A percentile compares a stretch with the other conserved stretches of the same genome.
phyloP scores from a whole-genome alignment of 2,329 filamentous ascomycete genomes.

The Colletotrichum liaoningense region DNA sequence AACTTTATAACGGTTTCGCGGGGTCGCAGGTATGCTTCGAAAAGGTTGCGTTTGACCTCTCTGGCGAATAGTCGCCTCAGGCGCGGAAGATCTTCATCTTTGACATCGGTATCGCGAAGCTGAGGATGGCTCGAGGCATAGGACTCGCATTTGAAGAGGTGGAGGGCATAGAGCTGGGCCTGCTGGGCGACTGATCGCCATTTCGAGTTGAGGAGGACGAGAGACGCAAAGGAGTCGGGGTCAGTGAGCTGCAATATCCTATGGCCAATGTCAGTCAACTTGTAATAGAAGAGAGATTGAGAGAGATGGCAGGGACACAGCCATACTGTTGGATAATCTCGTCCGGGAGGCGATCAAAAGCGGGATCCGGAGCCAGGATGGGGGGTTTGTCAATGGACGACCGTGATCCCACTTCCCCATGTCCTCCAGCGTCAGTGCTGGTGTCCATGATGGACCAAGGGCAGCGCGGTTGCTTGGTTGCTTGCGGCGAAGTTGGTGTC shows the following conservation, averaged over 20 bases:
- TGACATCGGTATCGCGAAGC: conserved; percentile 49
- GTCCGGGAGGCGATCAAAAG: conserved; percentile 70
- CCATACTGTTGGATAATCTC: conserved; percentile 78
- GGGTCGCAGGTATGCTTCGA: conserved; percentile 80
- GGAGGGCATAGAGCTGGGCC: conserved; percentile 70
- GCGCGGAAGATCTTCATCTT: conserved; percentile 63
- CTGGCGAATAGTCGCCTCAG: conserved; percentile 75
- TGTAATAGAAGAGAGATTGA: background rate
- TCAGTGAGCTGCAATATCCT: conserved; percentile 72
- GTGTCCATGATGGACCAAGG: conserved; percentile 17
- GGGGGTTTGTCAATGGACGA: conserved; percentile 49
- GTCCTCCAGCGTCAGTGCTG: conserved; percentile 6
- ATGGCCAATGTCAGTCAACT: conserved; percentile 2
- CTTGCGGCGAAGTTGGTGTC: background rate
- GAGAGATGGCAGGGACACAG: background rate
- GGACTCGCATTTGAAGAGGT: conserved; percentile 71
- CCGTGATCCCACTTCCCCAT: conserved; percentile 18
- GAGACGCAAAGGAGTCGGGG: conserved; percentile 74
- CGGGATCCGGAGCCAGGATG: conserved; percentile 43
- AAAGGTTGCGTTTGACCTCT: conserved; percentile 81
- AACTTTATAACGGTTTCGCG: conserved; percentile 79
- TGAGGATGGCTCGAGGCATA: conserved; percentile 63
- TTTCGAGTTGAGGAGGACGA: conserved; percentile 73
- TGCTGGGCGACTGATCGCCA: conserved; percentile 74
- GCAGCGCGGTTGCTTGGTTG: conserved; percentile 2